phyloP scores from a whole-genome alignment of 1,284 basidiomycete species.

The Somion occarium region DNA sequence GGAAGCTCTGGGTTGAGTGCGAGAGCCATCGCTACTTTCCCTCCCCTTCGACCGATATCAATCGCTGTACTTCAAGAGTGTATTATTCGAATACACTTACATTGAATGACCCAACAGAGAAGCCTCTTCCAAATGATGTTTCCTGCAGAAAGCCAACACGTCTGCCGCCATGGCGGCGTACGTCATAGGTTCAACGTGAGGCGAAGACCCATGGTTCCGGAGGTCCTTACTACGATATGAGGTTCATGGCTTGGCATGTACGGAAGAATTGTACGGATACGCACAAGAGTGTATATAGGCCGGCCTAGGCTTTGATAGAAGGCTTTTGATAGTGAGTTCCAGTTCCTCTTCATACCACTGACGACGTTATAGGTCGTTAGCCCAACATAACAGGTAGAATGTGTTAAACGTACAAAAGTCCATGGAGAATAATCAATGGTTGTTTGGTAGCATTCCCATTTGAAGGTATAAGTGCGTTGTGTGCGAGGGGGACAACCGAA shows the following conservation, averaged over 20 bases:
- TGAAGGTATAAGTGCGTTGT: constrained; percentile 37
- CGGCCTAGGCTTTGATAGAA: constrained; percentile 52
- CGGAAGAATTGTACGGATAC: constrained; percentile 15
- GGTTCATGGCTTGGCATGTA: not conserved
- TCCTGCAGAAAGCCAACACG: constrained; percentile 54
- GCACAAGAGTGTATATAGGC: constrained; percentile 71
- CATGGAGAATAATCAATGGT: constrained; percentile 63
- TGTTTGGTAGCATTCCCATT: constrained; percentile 34
- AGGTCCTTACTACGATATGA: constrained; percentile 51
- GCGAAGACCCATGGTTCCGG: constrained; percentile 80
- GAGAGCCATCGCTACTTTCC: constrained; percentile 80
- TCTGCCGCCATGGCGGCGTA: constrained; percentile 74
- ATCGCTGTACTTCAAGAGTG: not conserved
- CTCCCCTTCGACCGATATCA: constrained; percentile 55
- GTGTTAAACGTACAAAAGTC: constrained; percentile 49
- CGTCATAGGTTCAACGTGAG: constrained; percentile 65
- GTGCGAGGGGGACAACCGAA: constrained; percentile 38
- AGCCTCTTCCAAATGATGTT: constrained; percentile 51
- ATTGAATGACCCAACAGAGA: constrained; percentile 83
- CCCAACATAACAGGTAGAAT: not conserved
- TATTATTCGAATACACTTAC: constrained; percentile 35
- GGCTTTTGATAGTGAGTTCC: constrained; percentile 65
- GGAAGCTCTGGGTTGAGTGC: constrained; percentile 57
- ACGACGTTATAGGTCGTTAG: not conserved
- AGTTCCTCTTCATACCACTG: constrained; percentile 81